Base-by-base conservation (phyloP, 2,329 filamentous ascomycete species). In the Talaromyces sp. region DNA sequence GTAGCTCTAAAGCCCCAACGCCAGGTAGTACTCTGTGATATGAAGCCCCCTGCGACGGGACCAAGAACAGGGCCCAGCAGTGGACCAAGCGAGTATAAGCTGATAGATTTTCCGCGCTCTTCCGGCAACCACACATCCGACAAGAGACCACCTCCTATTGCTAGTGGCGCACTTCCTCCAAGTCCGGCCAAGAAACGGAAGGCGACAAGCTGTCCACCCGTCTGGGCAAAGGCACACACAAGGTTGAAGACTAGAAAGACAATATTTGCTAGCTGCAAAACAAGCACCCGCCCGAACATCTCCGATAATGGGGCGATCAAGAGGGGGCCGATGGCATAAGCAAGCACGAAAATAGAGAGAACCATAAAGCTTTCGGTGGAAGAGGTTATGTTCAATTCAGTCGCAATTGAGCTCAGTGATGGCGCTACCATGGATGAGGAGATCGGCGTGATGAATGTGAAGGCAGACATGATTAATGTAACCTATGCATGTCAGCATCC, bases 71-170 rank as follows among this genome's bases (percentile, higher is more conserved):
- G 57, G 7, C 22, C 37, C 10, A 60, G 8, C 7, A 60, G 14
- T 13, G 57, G 37, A 6, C 22, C 57, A 16, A 60, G 14, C 7
- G 37, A 47, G 11, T 60, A 60, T 8, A 60, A 3, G 24, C 35
- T 37, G 6, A 60, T 24, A 2, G 57, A 37, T 22, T 14, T 60
- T 3, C 57, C 57, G 31, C 37, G 19, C 67, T 83, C 81, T 47
- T 79, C 70, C 0, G 79, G 75, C 37, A 70, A 73, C 68, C 79
- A 83, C 47, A 82, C 71, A 67, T 83, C 81, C 9, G 72, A 70
- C 7, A 82, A 73, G 0, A 73, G 76, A 3, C 79, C 79, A 7
- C 78, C 79, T 14, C 77, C 79, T 6, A 35, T 10, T 35, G 10
- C 33, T 7, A 35, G 33, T 6, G 33, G 33, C 6, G 33, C 33